These are phyloP conservation scores for Bothriochloa decipiens DNA, from an alignment of 176 grass and related monocot genomes.

Conservation along the genomic window DNA sequence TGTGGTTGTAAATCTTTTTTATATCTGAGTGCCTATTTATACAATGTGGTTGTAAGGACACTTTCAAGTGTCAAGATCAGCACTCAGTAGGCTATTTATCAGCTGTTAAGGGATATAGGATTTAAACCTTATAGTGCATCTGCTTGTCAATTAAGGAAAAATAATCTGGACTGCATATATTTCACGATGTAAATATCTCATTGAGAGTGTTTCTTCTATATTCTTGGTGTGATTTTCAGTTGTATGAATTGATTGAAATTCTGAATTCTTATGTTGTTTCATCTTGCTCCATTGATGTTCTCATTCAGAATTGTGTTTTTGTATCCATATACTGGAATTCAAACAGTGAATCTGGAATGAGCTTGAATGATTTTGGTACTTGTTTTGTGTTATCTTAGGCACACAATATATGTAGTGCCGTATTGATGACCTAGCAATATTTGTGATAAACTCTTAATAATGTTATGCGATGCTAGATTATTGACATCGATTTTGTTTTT, in stretches of 20 bases:
- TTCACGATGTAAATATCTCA: background rate
- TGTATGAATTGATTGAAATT: background rate
- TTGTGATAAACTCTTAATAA: background rate
- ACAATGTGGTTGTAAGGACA: slow-evolving; percentile 10
- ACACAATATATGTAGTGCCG: background rate
- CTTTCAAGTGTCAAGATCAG: background rate
- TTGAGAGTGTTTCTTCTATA: background rate
- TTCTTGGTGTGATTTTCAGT: background rate
- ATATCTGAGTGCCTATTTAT: background rate
- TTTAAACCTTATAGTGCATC: background rate
- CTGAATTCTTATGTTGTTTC: background rate
- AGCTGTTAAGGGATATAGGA: background rate
- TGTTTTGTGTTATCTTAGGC: slow-evolving; percentile 15
- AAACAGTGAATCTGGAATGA: background rate
- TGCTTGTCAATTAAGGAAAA: background rate
- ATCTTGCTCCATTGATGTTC: background rate
- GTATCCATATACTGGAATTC: background rate
- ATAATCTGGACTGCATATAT: background rate
- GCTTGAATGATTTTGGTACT: slow-evolving; percentile 9
- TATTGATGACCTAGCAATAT: background rate
- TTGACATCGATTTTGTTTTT: slow-evolving; percentile 28
- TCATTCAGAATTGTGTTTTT: slow-evolving; percentile 9
- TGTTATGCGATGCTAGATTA: slow-evolving; percentile 16
- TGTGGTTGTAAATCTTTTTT: slow-evolving; percentile 15
- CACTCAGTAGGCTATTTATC: background rate